Percentiles rank a stretch among this genome's conserved stretches.
Conservation (phyloP, 768 basidiomycete genomes). For the Pulveroboletus ravenelii region DNA sequence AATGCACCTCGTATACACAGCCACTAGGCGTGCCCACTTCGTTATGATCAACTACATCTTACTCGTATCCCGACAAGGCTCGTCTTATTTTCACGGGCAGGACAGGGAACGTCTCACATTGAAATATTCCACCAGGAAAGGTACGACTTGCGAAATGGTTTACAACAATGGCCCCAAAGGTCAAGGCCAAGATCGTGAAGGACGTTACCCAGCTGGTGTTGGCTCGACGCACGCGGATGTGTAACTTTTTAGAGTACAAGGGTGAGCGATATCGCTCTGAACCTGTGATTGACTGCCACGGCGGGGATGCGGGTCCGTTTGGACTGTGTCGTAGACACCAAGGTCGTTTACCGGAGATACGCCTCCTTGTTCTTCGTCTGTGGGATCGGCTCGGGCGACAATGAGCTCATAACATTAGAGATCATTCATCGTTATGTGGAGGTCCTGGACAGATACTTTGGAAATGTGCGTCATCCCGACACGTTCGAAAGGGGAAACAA, state of each 20-base stretch:
- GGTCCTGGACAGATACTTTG: conserved; percentile 64
- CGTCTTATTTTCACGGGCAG: conserved; percentile 19
- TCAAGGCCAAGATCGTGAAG: conserved; percentile 87
- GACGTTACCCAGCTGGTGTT: conserved; percentile 93
- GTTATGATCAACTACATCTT: conserved; percentile 89
- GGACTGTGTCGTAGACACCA: conserved; percentile 50
- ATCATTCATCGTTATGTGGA: conserved; percentile 94
- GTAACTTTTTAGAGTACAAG: conserved; percentile 96
- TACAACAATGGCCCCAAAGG: conserved; percentile 72
- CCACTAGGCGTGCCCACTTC: conserved; percentile 17
- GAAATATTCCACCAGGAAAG: conserved; percentile 55
- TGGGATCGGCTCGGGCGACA: conserved; percentile 78
- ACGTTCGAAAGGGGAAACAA: not conserved
- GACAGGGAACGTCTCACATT: conserved; percentile 8
- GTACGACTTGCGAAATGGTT: conserved; percentile 97
- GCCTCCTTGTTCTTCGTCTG: conserved; percentile 94
- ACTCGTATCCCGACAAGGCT: conserved; percentile 89
- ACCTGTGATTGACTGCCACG: conserved; percentile 26
- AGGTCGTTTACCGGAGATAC: conserved; percentile 93
- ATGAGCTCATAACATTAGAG: conserved; percentile 89
- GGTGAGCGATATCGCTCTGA: conserved; percentile 44
- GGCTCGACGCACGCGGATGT: conserved; percentile 84
- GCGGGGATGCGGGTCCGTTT: not conserved
- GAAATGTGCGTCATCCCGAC: conserved; percentile 33
- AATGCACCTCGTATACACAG: conserved; percentile 14